Conservation (phyloP, 2,329 filamentous ascomycete genomes). For the Colletotrichum chlorophyti region DNA sequence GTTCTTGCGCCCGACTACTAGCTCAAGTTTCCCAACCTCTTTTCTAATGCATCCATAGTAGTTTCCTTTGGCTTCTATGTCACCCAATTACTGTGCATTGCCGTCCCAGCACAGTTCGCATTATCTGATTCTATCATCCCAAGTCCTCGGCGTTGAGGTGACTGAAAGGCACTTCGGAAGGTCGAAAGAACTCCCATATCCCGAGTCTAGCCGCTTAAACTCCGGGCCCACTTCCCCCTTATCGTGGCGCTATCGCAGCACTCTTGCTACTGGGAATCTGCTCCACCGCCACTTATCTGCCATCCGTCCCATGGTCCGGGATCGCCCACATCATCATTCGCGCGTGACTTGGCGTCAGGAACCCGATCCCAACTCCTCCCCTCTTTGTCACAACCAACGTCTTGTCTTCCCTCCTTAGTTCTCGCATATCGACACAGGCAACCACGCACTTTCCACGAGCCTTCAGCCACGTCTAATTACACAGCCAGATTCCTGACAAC, state of each 20-base stretch:
- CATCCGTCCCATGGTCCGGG: slow-evolving; percentile 22
- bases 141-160: neutral
- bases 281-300: slow-evolving; percentile 13
- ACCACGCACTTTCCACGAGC: neutral
- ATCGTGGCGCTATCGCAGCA: neutral
- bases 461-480: neutral
- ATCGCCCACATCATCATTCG: slow-evolving; percentile 30
- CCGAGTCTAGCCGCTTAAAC: slow-evolving; percentile 19
- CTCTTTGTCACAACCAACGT: slow-evolving; percentile 16
- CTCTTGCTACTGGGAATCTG: slow-evolving; percentile 8
- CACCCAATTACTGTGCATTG: neutral
- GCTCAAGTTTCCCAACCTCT: too few relatives aligned
- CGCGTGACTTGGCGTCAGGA: slow-evolving; percentile 30
- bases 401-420: neutral
- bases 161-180: neutral
- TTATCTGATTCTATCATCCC: slow-evolving; percentile 1
- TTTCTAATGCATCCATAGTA: too few relatives aligned
- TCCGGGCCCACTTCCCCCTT: neutral
- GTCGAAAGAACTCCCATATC: neutral
- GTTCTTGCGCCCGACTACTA: too few relatives aligned
- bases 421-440: neutral
- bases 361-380: slow-evolving; percentile 24
- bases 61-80: too few relatives aligned
- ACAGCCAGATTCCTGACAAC: neutral
- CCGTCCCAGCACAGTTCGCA: slow-evolving; percentile 1